phyloP scores from a whole-genome alignment of 2,329 filamentous ascomycete genomes.

The Lachnellula suecica region DNA sequence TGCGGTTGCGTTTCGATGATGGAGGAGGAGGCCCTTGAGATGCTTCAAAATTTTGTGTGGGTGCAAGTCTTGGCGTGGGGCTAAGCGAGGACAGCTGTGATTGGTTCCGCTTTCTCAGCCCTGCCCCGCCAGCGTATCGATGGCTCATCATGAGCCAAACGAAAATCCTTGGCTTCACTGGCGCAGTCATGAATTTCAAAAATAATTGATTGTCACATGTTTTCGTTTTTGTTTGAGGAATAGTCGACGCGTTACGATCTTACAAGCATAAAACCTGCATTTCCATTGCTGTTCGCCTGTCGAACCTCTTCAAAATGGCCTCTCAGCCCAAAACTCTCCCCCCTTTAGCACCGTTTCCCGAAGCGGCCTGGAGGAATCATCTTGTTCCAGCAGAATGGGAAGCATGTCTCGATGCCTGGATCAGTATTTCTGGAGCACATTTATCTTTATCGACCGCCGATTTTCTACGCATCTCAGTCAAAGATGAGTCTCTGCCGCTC shows the following conservation, averaged over 20 bases:
- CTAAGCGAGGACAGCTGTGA: constrained; percentile 16
- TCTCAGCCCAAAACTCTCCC: constrained; percentile 50
- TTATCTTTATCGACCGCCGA: constrained; percentile 56
- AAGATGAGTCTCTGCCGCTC: constrained; percentile 55
- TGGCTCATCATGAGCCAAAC: not conserved
- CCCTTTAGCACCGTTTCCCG: constrained; percentile 75
- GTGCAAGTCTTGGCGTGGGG: constrained; percentile 22
- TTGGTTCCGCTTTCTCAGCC: constrained; percentile 13
- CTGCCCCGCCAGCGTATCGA: no score
- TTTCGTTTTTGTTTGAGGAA: constrained; percentile 6
- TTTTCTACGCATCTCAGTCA: constrained; percentile 50
- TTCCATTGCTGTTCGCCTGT: not conserved
- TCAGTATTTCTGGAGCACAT: constrained; percentile 63
- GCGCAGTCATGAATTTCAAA: not conserved
- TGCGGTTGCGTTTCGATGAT: constrained; percentile 8
- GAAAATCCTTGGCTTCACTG: not conserved
- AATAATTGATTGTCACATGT: not conserved
- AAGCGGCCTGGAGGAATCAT: constrained; percentile 62
- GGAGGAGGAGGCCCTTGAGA: constrained; percentile 2
- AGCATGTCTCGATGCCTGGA: constrained; percentile 74
- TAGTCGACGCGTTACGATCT: no score
- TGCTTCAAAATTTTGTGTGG: constrained; percentile 1
- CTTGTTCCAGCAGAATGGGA: constrained; percentile 74
- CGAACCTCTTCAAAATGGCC: constrained; percentile 34
- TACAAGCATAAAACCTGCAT: not conserved